A percentile compares a stretch with the other conserved stretches of the same genome.
These are phyloP conservation scores for Tothia fuscella DNA, from an alignment of 2,329 filamentous ascomycete genomes.

Conservation along the genomic window DNA sequence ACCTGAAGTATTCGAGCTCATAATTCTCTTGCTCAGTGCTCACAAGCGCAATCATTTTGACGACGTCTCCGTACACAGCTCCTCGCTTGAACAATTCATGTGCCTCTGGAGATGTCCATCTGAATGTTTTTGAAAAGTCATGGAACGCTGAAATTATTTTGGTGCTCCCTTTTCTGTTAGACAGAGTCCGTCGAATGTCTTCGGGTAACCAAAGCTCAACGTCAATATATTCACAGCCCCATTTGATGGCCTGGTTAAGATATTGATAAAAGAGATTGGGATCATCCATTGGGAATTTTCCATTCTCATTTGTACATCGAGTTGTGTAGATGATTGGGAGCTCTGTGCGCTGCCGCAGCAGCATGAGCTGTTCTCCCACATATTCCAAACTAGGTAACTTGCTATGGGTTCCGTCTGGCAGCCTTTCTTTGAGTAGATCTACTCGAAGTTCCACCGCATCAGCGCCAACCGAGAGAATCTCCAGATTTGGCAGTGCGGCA, in stretches of 20 bases:
- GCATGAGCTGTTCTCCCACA: slow-evolving; percentile 77
- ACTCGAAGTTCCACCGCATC: slow-evolving; percentile 79
- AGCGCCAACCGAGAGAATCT: slow-evolving; percentile 76
- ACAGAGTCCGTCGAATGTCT: slow-evolving; percentile 54
- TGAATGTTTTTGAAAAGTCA: slow-evolving; percentile 74
- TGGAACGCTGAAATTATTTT: slow-evolving; percentile 88
- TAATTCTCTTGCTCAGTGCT: slow-evolving; percentile 78
- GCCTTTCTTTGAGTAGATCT: slow-evolving; percentile 64
- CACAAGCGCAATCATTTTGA: slow-evolving; percentile 84
- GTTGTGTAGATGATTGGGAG: slow-evolving; percentile 86
- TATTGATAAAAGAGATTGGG: slow-evolving; percentile 65
- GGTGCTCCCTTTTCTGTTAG: slow-evolving; percentile 61
- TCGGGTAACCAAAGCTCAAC: slow-evolving; percentile 82
- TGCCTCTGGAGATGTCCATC: slow-evolving; percentile 65
- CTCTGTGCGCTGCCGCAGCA: slow-evolving; percentile 70
- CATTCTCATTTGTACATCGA: slow-evolving; percentile 69
- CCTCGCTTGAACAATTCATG: slow-evolving; percentile 61
- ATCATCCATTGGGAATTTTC: slow-evolving; percentile 73
- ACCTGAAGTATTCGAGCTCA: slow-evolving; percentile 80
- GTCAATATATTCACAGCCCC: slow-evolving; percentile 83
- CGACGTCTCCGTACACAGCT: slow-evolving; percentile 65
- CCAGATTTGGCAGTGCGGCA: slow-evolving; percentile 69
- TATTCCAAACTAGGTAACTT: slow-evolving; percentile 67
- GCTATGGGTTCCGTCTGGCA: slow-evolving; percentile 48
- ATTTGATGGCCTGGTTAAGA: slow-evolving; percentile 72